Base-by-base conservation (phyloP, 257 asterid genomes). In the Scutellaria barbata region DNA sequence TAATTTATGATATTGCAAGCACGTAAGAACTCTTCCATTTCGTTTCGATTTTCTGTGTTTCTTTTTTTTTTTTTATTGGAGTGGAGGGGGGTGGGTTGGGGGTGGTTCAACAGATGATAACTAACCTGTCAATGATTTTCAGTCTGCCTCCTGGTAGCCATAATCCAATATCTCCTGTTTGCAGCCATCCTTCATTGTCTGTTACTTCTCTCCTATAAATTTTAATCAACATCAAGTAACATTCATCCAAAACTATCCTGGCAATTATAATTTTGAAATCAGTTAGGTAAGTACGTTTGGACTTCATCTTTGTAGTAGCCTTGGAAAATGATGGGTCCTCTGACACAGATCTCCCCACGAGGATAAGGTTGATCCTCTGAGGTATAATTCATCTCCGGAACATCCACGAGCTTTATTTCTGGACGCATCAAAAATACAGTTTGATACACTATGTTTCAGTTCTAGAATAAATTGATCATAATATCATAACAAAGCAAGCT, bases 131-230 rank as follows among this genome's bases (percentile, higher is more conserved):
- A 72, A 94, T 91, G 40, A 94, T 94, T 84, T 85, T 94, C 77
- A 94, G 85, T 50, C 96, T 95, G 74, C 99, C 99, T 56, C 91
- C 96, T 22, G 95, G 99, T 63, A 89, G 79, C 99, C 99, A 94
- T 72, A 89, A 79, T 63, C 99, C 99, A 71, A 94, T 94, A 85
- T 94, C 99, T 73, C 99, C 99, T 0, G 99, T 89, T 76, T 94
- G 96, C 81, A 94, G 80, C 99, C 99, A 94, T 43, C 87, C 86
- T 0, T 91, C 99, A 56, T 70, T 87, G 61, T 94, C 99, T 10
- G 81, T 57, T 50, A 89, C 97, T 87, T 94, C 97, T 80, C 85
- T 88, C 92, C 99, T 94, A 88, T 73, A 75, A 61, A 74, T 54
- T 30, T 55, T 10, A 57, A 46, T 67, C 56, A 72, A 66, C 61